Evolutionary conservation across 139 green algal species (phyloP).

Genomic region (Chlamydomonas incerta): DNA sequence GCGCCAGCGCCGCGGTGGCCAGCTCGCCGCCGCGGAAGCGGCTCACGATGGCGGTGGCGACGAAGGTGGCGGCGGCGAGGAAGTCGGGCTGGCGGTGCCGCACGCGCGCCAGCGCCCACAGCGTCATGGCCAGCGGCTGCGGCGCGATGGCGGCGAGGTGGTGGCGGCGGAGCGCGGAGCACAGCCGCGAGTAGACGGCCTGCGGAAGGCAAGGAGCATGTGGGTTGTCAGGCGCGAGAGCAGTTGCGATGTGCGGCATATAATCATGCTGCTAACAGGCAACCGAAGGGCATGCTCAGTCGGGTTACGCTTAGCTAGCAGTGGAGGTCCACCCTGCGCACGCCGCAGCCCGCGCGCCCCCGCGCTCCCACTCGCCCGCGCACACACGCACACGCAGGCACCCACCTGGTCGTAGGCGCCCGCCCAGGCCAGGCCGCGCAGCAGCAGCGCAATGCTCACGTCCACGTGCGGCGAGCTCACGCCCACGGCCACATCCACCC

Average conservation of each 20-base stretch:
- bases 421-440: slow-evolving; percentile 35
- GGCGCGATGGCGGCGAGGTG: slow-evolving; percentile 11
- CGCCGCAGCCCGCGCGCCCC: too few species aligned
- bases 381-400: background rate
- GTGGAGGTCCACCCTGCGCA: too few species aligned
- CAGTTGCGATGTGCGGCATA: too few species aligned
- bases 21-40: slow-evolving; percentile 16
- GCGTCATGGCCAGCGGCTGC: slow-evolving; percentile 4
- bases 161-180: background rate
- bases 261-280: too few species aligned
- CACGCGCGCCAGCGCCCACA: slow-evolving; percentile 26
- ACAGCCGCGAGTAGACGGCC: slow-evolving; percentile 10
- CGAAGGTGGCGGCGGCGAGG: background rate
- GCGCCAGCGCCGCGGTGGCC: background rate
- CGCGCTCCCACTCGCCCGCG: too few species aligned
- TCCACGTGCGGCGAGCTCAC: background rate
- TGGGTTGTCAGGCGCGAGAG: too few species aligned
- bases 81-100: slow-evolving; percentile 4
- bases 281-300: too few species aligned
- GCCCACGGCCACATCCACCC: too few species aligned
- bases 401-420: slow-evolving; percentile 15
- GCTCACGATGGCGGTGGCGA: background rate
- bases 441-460: slow-evolving; percentile 22
- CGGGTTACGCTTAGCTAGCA: too few species aligned
- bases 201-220: too few species aligned